Evolutionary conservation across 768 basidiomycete species (phyloP), one percentile per base, ranked within the genome.

Genomic region (Phlebiopsis flavidoalba): DNA sequence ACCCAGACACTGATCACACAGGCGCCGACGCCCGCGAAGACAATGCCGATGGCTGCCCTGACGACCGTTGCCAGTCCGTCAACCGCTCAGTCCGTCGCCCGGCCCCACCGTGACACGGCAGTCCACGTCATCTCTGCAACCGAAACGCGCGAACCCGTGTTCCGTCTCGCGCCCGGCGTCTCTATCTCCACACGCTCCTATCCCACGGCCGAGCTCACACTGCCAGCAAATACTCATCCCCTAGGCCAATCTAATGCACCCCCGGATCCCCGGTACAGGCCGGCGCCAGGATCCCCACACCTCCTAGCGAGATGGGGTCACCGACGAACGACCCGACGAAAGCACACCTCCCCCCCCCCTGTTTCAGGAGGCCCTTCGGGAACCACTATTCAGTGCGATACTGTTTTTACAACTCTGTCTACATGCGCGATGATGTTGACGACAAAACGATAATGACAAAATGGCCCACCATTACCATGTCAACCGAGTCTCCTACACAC

Each of bases 401-500:
- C 14, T 21, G 24, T 11, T 49, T 21, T 53, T 33, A n/a, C 15
- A 35, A 15, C 8, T 21, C 6, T 7, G 31, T 36, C 26, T 33
- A 21, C 37, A 54, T 33, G 53, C 22, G 5, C 17, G 24, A 50
- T 36, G 24, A n/a, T n/a, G n/a, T n/a, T n/a, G n/a, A 45, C 40
- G 17, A 53, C 33, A 17, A n/a, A n/a, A 35, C 15, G 37, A 36
- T 59, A 24, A 24, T 31, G 45, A 24, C n/a, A 26, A 21, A 4
- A 40, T 31, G 8, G 22, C 47, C n/a, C 74, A 72, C n/a, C 50
- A 77, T 79, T 57, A 53, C 26, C 26, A 31, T 31, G 26, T 31
- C 26, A 31, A 31, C 26, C 26, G 40, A 43, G 17, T n/a, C n/a
- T n/a, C n/a, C 17, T 12, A 43, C 17, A 43, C 47, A n/a, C 60